phyloP scores from a whole-genome alignment of 805 yeast genomes.

The Myxozyma udenii region DNA sequence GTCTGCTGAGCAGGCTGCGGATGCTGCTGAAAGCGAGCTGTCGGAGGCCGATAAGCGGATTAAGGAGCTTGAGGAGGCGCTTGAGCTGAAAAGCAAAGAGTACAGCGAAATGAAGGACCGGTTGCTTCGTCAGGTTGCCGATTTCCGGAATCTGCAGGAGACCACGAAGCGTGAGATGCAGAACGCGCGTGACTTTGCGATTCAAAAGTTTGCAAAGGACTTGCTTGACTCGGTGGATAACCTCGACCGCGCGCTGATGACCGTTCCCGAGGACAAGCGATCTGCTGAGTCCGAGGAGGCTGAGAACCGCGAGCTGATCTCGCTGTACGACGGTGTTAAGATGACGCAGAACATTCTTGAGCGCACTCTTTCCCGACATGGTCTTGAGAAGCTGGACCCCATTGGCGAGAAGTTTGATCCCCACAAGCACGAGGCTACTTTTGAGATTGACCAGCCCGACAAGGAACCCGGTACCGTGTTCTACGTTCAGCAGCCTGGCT shows the following conservation, averaged over 20 bases:
- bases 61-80: conserved; percentile 48
- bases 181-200: conserved; percentile 84
- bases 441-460: conserved; percentile 80
- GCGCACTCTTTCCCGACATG: conserved; percentile 76
- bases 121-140: conserved; percentile 80
- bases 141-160: conserved; percentile 88
- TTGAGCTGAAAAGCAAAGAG: conserved; percentile 56
- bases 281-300: conserved; percentile 42
- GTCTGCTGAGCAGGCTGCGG: background rate
- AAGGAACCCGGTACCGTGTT: conserved; percentile 90
- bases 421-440: conserved; percentile 87
- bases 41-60: conserved; percentile 29
- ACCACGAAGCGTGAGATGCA: conserved; percentile 82
- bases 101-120: conserved; percentile 78
- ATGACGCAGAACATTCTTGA: conserved; percentile 87
- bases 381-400: conserved; percentile 77
- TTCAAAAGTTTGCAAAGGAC: conserved; percentile 88
- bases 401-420: conserved; percentile 85
- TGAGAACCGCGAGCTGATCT: conserved; percentile 61
- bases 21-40: conserved; percentile 28
- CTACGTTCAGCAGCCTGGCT: conserved; percentile 90
- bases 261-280: conserved; percentile 39
- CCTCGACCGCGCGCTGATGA: conserved; percentile 82
- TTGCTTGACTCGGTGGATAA: conserved; percentile 86
- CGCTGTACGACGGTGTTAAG: conserved; percentile 80